Evolutionary conservation across 2,329 filamentous ascomycete species (phyloP), one percentile per base, ranked within the genome.

Genomic region (Trichoderma endophyticum): DNA sequence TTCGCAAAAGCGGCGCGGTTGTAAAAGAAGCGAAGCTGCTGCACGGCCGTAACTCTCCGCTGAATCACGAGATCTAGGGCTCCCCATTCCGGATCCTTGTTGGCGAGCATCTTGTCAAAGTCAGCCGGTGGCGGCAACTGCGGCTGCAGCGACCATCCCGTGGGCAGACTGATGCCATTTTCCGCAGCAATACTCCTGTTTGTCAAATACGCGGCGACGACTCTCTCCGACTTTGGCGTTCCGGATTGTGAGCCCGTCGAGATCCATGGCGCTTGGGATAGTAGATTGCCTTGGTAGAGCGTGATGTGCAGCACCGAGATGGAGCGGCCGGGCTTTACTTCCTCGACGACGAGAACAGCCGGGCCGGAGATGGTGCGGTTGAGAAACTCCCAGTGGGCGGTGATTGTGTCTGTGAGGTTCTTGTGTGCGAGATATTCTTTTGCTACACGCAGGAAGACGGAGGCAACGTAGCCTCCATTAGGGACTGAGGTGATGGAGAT

Each of bases 401-500:
- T 78, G 24, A 84, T 73, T 3, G 82, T 79, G 73, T 84, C 80
- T 0, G 80, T 77, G 56, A 84, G 83, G 21, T 77, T 74, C 3
- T 77, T 77, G 1, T 75, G 65, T 18, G 74, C 63, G 18, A 84
- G 78, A 71, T 85, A 82, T 3, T 74, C 72, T 14, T 74, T 77
- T 8, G 81, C 80, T 3, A 79, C 81, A 4, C 77, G 75, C 51
- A 85, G 76, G 63, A 86, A 79, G 62, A 82, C 79, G 18, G 81
- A 79, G 5, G 83, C 81, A 1, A 84, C 80, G 71, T 85, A 86
- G 54, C 84, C 84, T 72, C 84, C 84, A 71, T 86, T 84, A 3
- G 84, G 84, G 15, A 86, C 81, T 82, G 73, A 12, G 30, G 32
- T 60, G 57, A n/a, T 34, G 18, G 18, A 21, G 3, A n/a, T 32